Conservation (phyloP, 345 rosid genomes). For the Lepidium aucheri region DNA sequence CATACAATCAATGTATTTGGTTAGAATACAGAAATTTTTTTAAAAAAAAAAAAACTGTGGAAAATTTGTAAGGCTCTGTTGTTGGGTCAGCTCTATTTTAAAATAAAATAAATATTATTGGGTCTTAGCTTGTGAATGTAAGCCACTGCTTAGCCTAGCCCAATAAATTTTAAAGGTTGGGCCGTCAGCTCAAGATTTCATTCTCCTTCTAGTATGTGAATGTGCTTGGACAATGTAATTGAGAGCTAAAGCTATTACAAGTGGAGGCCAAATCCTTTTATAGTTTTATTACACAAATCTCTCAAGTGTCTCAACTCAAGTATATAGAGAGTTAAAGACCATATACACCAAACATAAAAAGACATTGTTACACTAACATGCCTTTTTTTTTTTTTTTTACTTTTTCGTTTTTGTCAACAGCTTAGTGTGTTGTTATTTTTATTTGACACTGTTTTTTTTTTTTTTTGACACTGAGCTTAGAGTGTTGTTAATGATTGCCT, state of each 20-base stretch:
- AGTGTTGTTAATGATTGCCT: not conserved
- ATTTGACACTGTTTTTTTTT: too few species aligned
- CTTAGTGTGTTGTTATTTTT: not conserved
- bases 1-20: too few species aligned
- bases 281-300: not conserved
- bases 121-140: too few species aligned
- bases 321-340: not conserved
- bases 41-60: too few species aligned
- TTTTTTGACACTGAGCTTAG: not conserved
- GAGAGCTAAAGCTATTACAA: not conserved
- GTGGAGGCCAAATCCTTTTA: not conserved
- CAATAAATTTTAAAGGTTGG: not conserved
- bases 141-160: not conserved
- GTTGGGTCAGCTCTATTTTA: too few species aligned
- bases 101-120: too few species aligned
- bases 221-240: not conserved
- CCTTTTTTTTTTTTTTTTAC: too few species aligned
- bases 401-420: not conserved
- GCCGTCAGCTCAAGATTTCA: not conserved
- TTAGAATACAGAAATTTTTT: too few species aligned
- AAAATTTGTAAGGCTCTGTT: too few species aligned
- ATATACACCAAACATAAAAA: not conserved
- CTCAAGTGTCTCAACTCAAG: not conserved
- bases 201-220: not conserved
- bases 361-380: not conserved